Conservation (phyloP, 2,329 filamentous ascomycete species). For the Aspergillus cejpii region DNA sequence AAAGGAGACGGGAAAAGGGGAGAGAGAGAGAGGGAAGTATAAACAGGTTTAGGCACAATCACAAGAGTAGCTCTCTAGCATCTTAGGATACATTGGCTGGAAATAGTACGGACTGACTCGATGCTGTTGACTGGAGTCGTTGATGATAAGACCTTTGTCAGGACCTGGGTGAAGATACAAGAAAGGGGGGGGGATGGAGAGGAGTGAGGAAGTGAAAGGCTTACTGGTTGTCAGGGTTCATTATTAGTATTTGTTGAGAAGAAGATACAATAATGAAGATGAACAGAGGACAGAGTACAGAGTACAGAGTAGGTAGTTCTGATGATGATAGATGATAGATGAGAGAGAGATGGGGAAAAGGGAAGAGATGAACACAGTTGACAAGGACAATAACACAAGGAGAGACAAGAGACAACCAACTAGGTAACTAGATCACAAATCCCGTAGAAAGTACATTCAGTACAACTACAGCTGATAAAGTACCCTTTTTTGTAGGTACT, state of each 20-base stretch:
- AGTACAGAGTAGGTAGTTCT: background rate
- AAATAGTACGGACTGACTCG: constrained; percentile 15
- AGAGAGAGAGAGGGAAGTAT: constrained; percentile 11
- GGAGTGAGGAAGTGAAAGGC: constrained; percentile 12
- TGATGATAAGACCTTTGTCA: constrained; percentile 17
- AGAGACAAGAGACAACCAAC: constrained; percentile 10
- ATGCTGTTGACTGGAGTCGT: constrained; percentile 16
- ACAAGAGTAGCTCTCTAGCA: constrained; percentile 17
- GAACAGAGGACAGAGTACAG: background rate
- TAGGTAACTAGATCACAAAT: too few relatives aligned
- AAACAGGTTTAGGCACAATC: constrained; percentile 23
- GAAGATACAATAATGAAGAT: background rate
- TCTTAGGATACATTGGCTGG: constrained; percentile 17
- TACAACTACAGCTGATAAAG: too few relatives aligned
- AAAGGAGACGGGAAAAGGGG: constrained; percentile 3
- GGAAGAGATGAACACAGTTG: constrained; percentile 2
- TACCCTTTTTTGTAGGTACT: too few relatives aligned
- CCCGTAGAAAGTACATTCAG: too few relatives aligned
- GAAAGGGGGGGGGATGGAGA: constrained; percentile 13
- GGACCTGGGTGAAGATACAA: constrained; percentile 7
- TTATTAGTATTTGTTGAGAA: constrained; percentile 5
- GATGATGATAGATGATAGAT: too few relatives aligned
- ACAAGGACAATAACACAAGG: constrained; percentile 7
- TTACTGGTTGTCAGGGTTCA: constrained; percentile 21
- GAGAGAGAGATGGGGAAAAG: too few relatives aligned